These are phyloP conservation scores for Mycena crocata DNA, from an alignment of 768 basidiomycete species.

Conservation along the genomic window DNA sequence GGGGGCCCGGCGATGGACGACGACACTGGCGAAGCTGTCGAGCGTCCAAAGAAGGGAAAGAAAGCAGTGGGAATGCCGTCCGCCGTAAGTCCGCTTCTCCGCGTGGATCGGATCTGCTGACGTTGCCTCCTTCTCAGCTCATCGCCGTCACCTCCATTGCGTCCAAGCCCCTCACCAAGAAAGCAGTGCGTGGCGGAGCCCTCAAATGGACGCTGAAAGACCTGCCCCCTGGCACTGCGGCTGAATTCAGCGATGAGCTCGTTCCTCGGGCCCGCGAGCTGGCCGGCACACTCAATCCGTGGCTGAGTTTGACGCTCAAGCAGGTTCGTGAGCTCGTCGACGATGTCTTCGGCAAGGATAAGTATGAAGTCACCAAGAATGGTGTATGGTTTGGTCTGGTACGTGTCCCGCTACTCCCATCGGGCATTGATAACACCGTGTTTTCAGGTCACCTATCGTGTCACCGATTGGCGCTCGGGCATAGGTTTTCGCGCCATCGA, in stretches of 20 bases:
- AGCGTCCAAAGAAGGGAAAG: slow-evolving; percentile 1
- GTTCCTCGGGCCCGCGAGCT: not conserved
- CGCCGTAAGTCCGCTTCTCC: not conserved
- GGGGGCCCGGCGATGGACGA: slow-evolving; percentile 15
- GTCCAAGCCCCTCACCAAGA: not conserved
- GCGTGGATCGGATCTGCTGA: not conserved
- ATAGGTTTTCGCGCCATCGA: not conserved
- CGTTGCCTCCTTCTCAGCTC: not conserved
- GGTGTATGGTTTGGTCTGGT: not conserved
- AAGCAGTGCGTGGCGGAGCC: not conserved
- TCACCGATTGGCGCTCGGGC: not conserved
- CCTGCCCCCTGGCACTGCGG: not conserved
- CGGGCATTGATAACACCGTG: not conserved
- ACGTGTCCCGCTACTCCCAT: not conserved
- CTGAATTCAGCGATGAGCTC: not conserved
- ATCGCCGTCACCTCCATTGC: not conserved
- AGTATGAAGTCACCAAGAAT: not conserved
- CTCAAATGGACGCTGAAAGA: not conserved
- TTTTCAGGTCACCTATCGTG: not conserved
- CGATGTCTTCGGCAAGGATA: not conserved
- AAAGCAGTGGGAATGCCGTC: not conserved
- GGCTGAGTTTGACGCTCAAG: not conserved
- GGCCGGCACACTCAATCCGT: not conserved
- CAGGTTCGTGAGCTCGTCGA: not conserved
- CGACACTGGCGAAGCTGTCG: not conserved